phyloP scores from a whole-genome alignment of 106 monocot genomes.

The Chionographis japonica region DNA sequence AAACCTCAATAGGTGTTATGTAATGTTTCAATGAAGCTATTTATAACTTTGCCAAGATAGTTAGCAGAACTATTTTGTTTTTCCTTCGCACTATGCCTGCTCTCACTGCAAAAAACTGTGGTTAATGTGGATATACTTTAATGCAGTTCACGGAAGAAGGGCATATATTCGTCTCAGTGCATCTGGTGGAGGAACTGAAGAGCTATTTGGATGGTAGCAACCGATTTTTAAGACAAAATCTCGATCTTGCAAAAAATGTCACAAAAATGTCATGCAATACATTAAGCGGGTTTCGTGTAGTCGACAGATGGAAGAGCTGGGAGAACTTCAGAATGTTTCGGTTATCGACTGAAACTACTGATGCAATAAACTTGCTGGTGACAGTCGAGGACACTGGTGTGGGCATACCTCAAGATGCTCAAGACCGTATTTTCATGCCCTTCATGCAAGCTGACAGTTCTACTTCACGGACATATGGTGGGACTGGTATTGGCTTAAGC shows the following conservation, averaged over 20 bases:
- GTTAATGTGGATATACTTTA: not conserved
- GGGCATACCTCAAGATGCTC: slow-evolving; percentile 75
- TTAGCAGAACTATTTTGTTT: too few relatives aligned
- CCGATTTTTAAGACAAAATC: slow-evolving; percentile 1
- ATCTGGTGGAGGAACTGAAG: slow-evolving; percentile 50
- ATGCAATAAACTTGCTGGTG: slow-evolving; percentile 46
- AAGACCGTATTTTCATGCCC: slow-evolving; percentile 76
- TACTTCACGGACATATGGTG: slow-evolving; percentile 80
- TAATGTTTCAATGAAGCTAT: too few relatives aligned
- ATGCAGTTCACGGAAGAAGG: slow-evolving; percentile 82
- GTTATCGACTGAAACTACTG: slow-evolving; percentile 15
- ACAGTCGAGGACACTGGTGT: slow-evolving; percentile 84
- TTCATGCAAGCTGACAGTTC: slow-evolving; percentile 97
- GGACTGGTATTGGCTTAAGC: slow-evolving; percentile 85
- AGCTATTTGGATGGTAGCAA: slow-evolving; percentile 12
- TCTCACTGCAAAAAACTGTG: too few relatives aligned
- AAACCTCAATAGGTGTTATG: too few relatives aligned
- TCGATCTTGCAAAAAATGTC: slow-evolving; percentile 7
- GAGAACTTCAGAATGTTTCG: slow-evolving; percentile 41
- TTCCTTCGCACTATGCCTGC: too few relatives aligned
- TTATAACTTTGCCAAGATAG: too few relatives aligned
- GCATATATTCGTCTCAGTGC: slow-evolving; percentile 69
- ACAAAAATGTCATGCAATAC: slow-evolving; percentile 21
- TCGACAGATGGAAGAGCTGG: slow-evolving; percentile 48
- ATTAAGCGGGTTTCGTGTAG: slow-evolving; percentile 56